Evolutionary conservation across 768 basidiomycete genomes (phyloP).

Genomic region (Termitomyces heimii): DNA sequence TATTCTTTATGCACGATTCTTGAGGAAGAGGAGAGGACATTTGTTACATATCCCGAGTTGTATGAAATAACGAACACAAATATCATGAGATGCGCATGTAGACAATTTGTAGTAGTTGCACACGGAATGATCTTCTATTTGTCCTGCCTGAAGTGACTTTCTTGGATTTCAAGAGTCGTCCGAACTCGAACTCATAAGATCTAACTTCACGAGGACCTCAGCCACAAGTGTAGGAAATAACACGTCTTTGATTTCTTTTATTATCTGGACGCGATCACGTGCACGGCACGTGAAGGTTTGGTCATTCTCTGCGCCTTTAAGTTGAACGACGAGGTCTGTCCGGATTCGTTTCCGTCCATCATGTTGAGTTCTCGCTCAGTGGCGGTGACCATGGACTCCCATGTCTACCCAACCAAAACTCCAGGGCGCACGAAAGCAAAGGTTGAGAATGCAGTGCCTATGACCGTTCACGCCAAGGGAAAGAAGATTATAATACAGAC

Average conservation of each 20-base stretch:
- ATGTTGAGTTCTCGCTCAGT: slow-evolving; percentile 37
- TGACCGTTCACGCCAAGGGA: slow-evolving; percentile 40
- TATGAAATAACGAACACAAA: neutral
- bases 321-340: neutral
- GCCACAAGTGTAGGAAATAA: too few species aligned
- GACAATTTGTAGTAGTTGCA: neutral
- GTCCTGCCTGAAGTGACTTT: neutral
- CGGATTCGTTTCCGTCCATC: neutral
- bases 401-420: slow-evolving; percentile 38
- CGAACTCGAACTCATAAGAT: neutral
- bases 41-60: slow-evolving; percentile 13
- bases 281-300: neutral
- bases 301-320: neutral
- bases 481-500: slow-evolving; percentile 30
- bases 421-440: slow-evolving; percentile 45
- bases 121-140: neutral
- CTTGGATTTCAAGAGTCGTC: neutral
- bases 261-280: neutral
- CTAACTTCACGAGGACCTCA: neutral
- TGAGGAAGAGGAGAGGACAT: slow-evolving; percentile 19
- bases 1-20: slow-evolving; percentile 15
- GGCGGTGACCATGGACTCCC: slow-evolving; percentile 23
- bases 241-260: too few species aligned
- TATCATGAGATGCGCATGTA: neutral
- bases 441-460: slow-evolving; percentile 43